phyloP scores from a whole-genome alignment of 306 rosid species.

The Trichosanthes truncata region DNA sequence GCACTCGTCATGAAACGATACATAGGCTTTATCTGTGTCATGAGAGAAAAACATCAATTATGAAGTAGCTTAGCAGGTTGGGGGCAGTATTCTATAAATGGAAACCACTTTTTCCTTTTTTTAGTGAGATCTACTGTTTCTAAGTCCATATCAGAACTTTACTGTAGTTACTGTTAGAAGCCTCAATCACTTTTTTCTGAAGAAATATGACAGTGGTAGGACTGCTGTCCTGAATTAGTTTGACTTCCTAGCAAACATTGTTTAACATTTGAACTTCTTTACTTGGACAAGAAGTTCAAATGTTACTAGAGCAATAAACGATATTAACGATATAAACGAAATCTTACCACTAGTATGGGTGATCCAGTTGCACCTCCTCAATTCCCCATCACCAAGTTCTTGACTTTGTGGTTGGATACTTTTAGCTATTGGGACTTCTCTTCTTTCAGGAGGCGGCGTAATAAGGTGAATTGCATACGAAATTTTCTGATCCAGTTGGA shows the following conservation, averaged over 20 bases:
- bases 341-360: constrained; percentile 64
- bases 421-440: constrained; percentile 37
- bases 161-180: background rate
- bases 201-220: background rate
- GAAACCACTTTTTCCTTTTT: background rate
- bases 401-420: constrained; percentile 24
- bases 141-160: background rate
- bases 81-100: background rate
- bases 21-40: constrained; percentile 58
- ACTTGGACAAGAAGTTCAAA: no score
- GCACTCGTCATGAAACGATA: constrained; percentile 89
- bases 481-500: constrained; percentile 60
- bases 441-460: constrained; percentile 40
- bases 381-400: constrained; percentile 36
- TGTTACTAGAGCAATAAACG: background rate
- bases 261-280: background rate
- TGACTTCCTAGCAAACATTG: background rate
- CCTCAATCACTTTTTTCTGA: background rate
- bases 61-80: background rate
- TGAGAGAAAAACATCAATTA: background rate
- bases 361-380: constrained; percentile 84
- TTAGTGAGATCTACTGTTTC: background rate
- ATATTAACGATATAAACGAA: background rate
- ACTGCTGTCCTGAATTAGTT: background rate
- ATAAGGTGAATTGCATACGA: constrained; percentile 64